Percentiles rank a stretch among this genome's conserved stretches.
phyloP scores from a whole-genome alignment of 2,329 filamentous ascomycete species.

The Curvularia lunata region DNA sequence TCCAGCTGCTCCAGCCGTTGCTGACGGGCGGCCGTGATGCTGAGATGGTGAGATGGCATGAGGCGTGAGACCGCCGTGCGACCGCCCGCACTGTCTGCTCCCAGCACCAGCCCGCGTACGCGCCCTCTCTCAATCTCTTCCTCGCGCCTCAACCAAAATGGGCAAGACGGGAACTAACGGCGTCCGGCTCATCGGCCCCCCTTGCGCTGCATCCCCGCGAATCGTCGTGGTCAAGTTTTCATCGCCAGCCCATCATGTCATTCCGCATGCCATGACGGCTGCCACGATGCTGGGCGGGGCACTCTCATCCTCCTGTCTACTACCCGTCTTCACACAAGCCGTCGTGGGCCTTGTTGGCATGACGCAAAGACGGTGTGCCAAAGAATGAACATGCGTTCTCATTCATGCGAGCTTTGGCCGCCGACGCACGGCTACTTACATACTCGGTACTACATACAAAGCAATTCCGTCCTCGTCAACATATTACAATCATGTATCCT shows the following conservation, averaged over 20 bases:
- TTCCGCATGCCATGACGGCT: constrained; percentile 3
- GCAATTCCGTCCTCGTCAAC: constrained; percentile 4
- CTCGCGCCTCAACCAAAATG: constrained; percentile 6
- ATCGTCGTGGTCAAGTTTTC: constrained; percentile 5
- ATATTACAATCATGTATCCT: constrained; percentile 30
- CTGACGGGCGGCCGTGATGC: neutral
- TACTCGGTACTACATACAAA: neutral
- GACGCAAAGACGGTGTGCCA: constrained; percentile 13
- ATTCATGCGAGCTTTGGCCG: constrained; percentile 5
- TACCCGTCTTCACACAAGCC: neutral
- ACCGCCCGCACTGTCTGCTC: constrained; percentile 6
- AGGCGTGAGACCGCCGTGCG: constrained; percentile 18
- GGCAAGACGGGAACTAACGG: constrained; percentile 11
- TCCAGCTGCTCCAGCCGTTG: neutral
- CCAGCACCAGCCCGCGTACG: neutral
- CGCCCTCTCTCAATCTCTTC: neutral
- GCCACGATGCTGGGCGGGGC: neutral
- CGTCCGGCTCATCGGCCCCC: constrained; percentile 9
- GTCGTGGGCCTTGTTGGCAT: neutral
- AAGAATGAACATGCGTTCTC: constrained; percentile 7
- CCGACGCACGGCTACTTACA: neutral
- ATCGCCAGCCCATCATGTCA: constrained; percentile 7
- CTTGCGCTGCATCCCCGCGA: neutral
- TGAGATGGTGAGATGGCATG: constrained; percentile 15
- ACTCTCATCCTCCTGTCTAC: neutral